Percentiles rank a stretch among this genome's conserved stretches.
Evolutionary conservation across 192 early-diverging fungal genomes (phyloP).

Genomic region (Podila epigama): DNA sequence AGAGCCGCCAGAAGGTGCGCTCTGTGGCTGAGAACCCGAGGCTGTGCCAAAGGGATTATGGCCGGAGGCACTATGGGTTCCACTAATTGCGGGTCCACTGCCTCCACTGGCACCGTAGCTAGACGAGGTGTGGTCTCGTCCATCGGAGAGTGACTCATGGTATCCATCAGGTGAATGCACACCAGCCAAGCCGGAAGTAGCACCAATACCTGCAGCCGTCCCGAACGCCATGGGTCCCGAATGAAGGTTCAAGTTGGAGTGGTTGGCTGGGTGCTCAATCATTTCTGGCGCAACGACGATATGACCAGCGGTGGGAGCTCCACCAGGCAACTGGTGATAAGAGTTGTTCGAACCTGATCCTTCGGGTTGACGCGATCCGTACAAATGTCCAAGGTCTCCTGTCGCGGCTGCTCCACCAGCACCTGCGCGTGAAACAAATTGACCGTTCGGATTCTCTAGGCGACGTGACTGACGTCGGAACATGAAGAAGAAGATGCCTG

Average conservation of each 20-base stretch:
- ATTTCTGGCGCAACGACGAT: slow-evolving; percentile 49
- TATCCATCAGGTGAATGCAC: slow-evolving; percentile 43
- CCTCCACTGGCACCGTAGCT: slow-evolving; percentile 42
- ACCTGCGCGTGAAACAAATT: slow-evolving; percentile 37
- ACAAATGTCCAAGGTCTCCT: slow-evolving; percentile 38
- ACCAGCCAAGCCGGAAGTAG: slow-evolving; percentile 23
- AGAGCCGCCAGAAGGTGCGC: slow-evolving; percentile 28
- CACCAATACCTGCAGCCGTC: slow-evolving; percentile 36
- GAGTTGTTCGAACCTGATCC: slow-evolving; percentile 42
- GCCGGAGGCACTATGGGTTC: slow-evolving; percentile 8
- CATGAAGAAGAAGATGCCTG: slow-evolving; percentile 38
- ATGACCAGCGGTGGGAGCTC: slow-evolving; percentile 41
- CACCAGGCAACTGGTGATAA: slow-evolving; percentile 27
- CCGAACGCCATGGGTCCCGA: slow-evolving; percentile 48
- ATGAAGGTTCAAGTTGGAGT: slow-evolving; percentile 37
- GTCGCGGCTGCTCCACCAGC: slow-evolving; percentile 31
- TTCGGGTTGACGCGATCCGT: slow-evolving; percentile 36
- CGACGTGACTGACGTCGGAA: slow-evolving; percentile 43
- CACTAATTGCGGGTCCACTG: slow-evolving; percentile 19
- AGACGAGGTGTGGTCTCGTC: slow-evolving; percentile 23
- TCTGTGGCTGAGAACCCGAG: slow-evolving; percentile 10
- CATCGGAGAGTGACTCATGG: slow-evolving; percentile 41
- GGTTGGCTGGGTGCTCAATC: slow-evolving; percentile 50
- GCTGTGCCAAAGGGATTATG: slow-evolving; percentile 19
- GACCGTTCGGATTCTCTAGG: slow-evolving; percentile 35